A percentile compares a stretch with the other conserved stretches of the same genome.
These are phyloP conservation scores for Lotus japonicus DNA, from an alignment of 306 rosid species.

Conservation along the genomic window DNA sequence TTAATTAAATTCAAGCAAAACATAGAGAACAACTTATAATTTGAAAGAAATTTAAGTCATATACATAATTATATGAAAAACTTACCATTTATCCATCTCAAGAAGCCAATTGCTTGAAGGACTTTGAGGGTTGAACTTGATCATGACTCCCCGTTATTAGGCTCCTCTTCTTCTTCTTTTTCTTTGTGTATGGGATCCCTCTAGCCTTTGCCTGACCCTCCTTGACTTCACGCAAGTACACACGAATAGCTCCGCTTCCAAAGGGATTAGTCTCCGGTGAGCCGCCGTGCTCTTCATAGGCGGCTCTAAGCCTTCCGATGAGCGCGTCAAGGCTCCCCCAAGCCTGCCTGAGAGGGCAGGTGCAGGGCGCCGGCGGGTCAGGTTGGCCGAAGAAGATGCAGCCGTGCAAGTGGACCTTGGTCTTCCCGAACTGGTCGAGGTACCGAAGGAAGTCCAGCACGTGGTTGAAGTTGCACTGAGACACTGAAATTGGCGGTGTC, in stretches of 20 bases:
- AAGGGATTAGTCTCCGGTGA: constrained; percentile 73
- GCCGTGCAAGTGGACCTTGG: constrained; percentile 78
- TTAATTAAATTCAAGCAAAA: neutral
- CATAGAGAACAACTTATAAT: neutral
- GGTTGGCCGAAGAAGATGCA: constrained; percentile 89
- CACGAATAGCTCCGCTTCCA: constrained; percentile 72
- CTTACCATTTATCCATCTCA: constrained; percentile 43
- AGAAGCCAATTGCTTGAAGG: constrained; percentile 56
- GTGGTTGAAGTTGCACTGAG: constrained; percentile 76
- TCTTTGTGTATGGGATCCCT: constrained; percentile 82
- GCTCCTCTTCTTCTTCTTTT: constrained; percentile 69
- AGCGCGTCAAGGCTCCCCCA: constrained; percentile 96
- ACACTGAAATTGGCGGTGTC: constrained; percentile 54
- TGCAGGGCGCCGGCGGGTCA: constrained; percentile 87
- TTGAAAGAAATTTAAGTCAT: no score
- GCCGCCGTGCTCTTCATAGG: constrained; percentile 84
- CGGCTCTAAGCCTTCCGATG: constrained; percentile 83
- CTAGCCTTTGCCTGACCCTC: constrained; percentile 82
- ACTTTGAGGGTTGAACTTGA: constrained; percentile 29
- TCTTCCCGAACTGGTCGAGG: constrained; percentile 88
- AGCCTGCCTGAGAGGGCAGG: constrained; percentile 82
- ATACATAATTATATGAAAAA: neutral
- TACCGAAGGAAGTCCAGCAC: constrained; percentile 82
- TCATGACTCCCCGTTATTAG: constrained; percentile 32
- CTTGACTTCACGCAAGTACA: constrained; percentile 78